phyloP scores from a whole-genome alignment of 2,329 filamentous ascomycete species.

The Akanthomyces lecanii region DNA sequence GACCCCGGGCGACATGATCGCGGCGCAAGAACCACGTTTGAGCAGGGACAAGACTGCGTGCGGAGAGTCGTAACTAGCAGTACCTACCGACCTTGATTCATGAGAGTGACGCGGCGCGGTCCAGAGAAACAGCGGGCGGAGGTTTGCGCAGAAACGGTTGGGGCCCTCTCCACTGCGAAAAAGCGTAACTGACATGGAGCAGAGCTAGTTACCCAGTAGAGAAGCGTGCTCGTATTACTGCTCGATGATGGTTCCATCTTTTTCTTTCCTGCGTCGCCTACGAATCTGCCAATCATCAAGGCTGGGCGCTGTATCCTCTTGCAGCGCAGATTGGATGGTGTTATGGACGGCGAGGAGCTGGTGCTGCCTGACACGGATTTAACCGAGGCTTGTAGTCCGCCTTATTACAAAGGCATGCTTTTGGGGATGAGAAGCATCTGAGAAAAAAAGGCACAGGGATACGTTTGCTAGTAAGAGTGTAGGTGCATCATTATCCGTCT shows the following conservation, averaged over 20 bases:
- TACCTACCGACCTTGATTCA: background rate
- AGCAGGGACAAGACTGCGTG: background rate
- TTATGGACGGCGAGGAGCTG: conserved; percentile 1
- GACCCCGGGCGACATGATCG: background rate
- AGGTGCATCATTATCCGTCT: background rate
- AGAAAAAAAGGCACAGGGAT: background rate
- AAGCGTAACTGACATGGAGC: background rate
- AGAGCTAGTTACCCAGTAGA: background rate
- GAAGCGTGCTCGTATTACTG: background rate
- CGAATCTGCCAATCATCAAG: too few relatives aligned
- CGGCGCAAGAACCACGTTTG: background rate
- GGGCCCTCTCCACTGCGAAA: background rate
- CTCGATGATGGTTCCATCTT: background rate
- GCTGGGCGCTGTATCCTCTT: too few relatives aligned
- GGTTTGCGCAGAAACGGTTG: background rate
- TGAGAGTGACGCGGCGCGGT: background rate
- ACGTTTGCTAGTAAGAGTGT: background rate
- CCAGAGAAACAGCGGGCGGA: background rate
- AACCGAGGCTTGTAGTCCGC: background rate
- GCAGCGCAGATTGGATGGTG: background rate
- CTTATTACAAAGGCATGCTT: background rate
- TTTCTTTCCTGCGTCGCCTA: background rate
- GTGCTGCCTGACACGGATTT: background rate
- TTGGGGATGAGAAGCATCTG: background rate
- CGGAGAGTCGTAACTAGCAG: too few relatives aligned